phyloP scores from a whole-genome alignment of 768 basidiomycete genomes.

The Collybiopsis luxurians region DNA sequence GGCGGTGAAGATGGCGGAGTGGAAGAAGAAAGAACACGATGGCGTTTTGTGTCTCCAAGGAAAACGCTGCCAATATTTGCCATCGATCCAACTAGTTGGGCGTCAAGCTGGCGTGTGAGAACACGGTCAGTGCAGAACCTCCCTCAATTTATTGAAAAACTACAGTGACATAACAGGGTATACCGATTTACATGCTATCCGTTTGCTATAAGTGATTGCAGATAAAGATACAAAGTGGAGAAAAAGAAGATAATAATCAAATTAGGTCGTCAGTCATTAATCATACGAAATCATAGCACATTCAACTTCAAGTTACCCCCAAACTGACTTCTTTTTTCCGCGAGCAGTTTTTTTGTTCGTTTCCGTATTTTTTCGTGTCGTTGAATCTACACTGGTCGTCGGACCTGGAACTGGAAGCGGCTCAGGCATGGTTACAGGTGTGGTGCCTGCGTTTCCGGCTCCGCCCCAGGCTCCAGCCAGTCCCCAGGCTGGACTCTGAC shows the following conservation, averaged over 20 bases:
- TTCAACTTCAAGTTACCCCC: no score
- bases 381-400: not conserved
- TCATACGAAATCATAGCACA: no score
- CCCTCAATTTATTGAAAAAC: no score
- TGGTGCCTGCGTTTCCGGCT: not conserved
- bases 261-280: no score
- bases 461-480: not conserved
- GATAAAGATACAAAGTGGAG: no score
- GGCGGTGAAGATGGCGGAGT: slow-evolving; percentile 28
- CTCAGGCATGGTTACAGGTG: not conserved
- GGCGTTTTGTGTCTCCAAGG: slow-evolving; percentile 72
- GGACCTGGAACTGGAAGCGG: slow-evolving; percentile 6
- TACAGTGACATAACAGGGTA: no score
- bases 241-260: no score
- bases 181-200: no score
- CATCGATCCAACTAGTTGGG: slow-evolving; percentile 35
- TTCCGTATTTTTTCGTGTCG: slow-evolving; percentile 1
- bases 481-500: not conserved
- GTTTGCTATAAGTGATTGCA: no score
- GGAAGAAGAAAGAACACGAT: slow-evolving; percentile 54
- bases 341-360: not conserved
- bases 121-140: no score
- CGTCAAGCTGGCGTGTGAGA: no score
- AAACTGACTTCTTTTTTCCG: no score
- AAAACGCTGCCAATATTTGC: slow-evolving; percentile 74